phyloP scores from a whole-genome alignment of 202 grass and related monocot species.

The Tripidium arundinaceum region DNA sequence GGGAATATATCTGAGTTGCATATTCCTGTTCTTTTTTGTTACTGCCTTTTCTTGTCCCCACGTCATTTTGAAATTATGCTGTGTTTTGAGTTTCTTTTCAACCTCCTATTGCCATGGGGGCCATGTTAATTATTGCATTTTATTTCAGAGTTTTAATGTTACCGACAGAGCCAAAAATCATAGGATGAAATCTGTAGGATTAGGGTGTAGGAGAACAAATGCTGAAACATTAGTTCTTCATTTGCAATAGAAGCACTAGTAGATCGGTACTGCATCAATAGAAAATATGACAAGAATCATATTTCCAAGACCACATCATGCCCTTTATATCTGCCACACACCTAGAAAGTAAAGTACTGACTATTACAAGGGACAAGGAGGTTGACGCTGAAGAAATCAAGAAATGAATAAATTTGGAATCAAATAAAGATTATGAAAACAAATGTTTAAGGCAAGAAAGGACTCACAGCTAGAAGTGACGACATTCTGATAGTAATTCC shows the following conservation, averaged over 20 bases:
- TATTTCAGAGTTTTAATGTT: conserved; percentile 81
- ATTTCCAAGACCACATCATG: neutral
- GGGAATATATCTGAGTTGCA: neutral
- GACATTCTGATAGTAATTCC: conserved; percentile 99
- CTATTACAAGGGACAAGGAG: neutral
- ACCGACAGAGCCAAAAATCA: conserved; percentile 7
- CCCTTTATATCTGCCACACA: conserved; percentile 4
- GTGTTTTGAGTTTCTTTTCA: conserved; percentile 9
- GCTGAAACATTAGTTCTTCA: neutral
- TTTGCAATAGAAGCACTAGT: neutral
- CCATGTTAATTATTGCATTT: conserved; percentile 28
- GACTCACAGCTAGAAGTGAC: conserved; percentile 96
- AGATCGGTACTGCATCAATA: conserved; percentile 17
- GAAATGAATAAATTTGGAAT: neutral
- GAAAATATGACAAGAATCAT: neutral
- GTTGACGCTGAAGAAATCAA: conserved; percentile 1
- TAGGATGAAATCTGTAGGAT: neutral
- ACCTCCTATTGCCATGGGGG: neutral
- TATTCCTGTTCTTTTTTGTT: neutral
- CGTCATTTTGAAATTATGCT: neutral
- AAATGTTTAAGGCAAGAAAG: conserved; percentile 30
- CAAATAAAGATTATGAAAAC: neutral
- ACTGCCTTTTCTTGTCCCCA: neutral
- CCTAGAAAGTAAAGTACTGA: neutral
- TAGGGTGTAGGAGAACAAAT: conserved; percentile 1